These are phyloP conservation scores for Colletotrichum brevisporum DNA, from an alignment of 2,329 filamentous ascomycete genomes.

Conservation along the genomic window DNA sequence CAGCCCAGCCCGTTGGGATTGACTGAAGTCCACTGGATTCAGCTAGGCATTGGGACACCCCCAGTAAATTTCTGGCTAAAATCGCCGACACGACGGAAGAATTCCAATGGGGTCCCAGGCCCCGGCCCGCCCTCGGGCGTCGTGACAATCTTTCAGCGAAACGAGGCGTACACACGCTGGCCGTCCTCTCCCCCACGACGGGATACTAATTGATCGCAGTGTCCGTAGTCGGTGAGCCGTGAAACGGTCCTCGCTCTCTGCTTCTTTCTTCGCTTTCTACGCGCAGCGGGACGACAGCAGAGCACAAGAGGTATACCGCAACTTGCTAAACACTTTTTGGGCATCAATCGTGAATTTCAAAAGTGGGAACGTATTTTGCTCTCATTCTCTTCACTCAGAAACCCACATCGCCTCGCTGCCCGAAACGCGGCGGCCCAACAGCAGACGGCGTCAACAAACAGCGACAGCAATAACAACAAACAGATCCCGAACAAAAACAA, in stretches of 20 bases:
- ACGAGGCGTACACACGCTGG: background rate
- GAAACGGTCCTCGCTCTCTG: no score
- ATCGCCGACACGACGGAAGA: constrained; percentile 39
- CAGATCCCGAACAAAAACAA: background rate
- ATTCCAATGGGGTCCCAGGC: constrained; percentile 21
- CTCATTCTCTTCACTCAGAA: background rate
- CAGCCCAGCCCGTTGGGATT: background rate
- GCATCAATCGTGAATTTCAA: background rate
- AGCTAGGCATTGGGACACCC: background rate
- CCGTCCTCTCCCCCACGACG: background rate
- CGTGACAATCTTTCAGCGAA: constrained; percentile 39
- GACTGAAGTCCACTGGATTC: constrained; percentile 4
- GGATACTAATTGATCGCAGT: constrained; percentile 24
- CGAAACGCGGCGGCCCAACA: background rate
- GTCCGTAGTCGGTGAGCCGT: constrained; percentile 12
- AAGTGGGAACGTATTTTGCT: background rate
- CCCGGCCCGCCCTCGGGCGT: constrained; percentile 33
- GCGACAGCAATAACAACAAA: background rate
- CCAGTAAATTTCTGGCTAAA: constrained; percentile 26
- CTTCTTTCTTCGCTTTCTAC: no score
- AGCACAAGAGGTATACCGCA: background rate
- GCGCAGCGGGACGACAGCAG: background rate
- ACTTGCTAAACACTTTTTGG: background rate
- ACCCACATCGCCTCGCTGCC: background rate
- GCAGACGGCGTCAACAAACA: background rate